These are phyloP conservation scores for Phytopythium cucurbitacearum DNA, from an alignment of 352 stramenopile species.

Conservation along the genomic window DNA sequence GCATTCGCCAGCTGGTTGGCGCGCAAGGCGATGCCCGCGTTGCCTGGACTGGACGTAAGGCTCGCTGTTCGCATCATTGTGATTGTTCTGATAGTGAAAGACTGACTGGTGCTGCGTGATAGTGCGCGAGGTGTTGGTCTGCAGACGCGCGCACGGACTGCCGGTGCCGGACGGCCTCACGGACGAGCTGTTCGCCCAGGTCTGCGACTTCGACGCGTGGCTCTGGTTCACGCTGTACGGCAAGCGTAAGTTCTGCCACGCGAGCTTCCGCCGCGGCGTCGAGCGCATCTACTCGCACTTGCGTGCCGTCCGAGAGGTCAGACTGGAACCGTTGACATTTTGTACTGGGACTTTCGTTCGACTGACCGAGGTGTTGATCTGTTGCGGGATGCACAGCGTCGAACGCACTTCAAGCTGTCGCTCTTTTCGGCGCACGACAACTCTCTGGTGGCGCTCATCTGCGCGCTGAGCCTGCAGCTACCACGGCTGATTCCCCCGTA, in stretches of 20 bases:
- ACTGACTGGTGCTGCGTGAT: conserved; percentile 8
- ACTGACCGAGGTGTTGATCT: conserved; percentile 3
- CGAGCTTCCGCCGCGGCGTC: conserved; percentile 55
- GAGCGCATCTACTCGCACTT: conserved; percentile 51
- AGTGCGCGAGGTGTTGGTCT: conserved; percentile 78
- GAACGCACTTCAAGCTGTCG: conserved; percentile 43
- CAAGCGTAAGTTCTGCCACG: conserved; percentile 57
- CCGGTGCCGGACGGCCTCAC: conserved; percentile 49
- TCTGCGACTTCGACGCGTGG: conserved; percentile 67
- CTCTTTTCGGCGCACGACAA: conserved; percentile 82
- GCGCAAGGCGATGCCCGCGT: conserved; percentile 25
- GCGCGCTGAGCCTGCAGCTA: conserved; percentile 55
- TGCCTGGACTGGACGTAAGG: conserved; percentile 63
- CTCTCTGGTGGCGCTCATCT: conserved; percentile 66
- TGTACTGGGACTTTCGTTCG: neutral
- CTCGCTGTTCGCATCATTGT: neutral
- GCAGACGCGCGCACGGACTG: conserved; percentile 52
- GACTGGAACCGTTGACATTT: neutral
- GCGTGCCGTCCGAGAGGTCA: conserved; percentile 32
- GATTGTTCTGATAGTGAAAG: neutral
- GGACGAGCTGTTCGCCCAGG: conserved; percentile 51
- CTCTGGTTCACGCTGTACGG: conserved; percentile 74
- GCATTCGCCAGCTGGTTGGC: conserved; percentile 43
- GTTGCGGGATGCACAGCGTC: conserved; percentile 2
- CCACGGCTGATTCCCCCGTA: conserved; percentile 55